Base-by-base conservation (phyloP, 352 stramenopile genomes). In the Phytophthora tentaculata region DNA sequence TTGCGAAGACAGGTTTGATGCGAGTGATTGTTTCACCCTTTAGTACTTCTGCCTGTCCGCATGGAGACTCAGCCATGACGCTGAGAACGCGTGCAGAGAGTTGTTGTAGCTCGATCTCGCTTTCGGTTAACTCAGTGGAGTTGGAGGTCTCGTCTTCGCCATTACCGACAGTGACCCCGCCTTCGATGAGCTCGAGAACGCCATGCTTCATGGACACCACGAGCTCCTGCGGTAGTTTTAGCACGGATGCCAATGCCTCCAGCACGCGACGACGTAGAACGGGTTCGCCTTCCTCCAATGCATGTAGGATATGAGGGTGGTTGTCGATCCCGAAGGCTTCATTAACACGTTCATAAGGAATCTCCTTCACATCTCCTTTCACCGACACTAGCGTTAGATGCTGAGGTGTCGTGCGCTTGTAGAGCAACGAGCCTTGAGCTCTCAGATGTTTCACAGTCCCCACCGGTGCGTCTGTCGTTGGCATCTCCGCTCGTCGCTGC, bases 311-410 rank as follows among this genome's bases (percentile, higher is more conserved):
- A 20, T 92, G 80, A 35, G 86, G 80, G 53, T 84, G 89, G 67
- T 94, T 91, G 22, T 90, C 84, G 19, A 69, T 70, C 6, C 83
- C 86, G 35, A 90, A 94, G 16, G 82, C 84, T 64, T 92, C 84
- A 8, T 73, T 75, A 26, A 92, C 84, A 26, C 80, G 76, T 45
- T 92, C 81, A 65, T 90, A 81, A 28, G 83, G 73, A 39, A 76
- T 61, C 29, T 90, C 79, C 20, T 68, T 71, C 16, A 89, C 74
- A 28, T 91, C 78, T 41, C 57, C 67, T 68, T 83, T 88, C 48
- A 73, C 72, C 2, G 76, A 67, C 35, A 91, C 70, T 23, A 90
- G 73, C 26, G 79, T 74, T 63, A 94, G 69, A 64, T 92, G 85
- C 65, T 90, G 79, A 23, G 50, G 16, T 5, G 80, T 82, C 32